Base-by-base conservation (phyloP, 1,139 yeast genomes). In the Debaryomyces psychrophilus region DNA sequence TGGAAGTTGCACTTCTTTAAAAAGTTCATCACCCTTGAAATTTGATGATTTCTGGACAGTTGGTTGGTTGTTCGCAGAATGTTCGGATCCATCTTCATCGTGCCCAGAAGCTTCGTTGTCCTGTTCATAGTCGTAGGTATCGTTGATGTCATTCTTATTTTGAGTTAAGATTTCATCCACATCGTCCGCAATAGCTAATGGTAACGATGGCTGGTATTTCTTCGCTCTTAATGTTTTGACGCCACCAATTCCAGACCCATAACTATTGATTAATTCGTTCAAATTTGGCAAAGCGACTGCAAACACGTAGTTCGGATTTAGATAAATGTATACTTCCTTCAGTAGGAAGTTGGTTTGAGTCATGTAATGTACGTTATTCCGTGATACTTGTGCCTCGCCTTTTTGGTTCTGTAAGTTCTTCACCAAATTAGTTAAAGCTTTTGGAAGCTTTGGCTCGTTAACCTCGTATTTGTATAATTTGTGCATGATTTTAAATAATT, bases 391-490 rank as follows among this genome's bases (percentile, higher is more conserved):
- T 25, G 58, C 55, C 44, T 67, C 73, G 1, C 78, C 79, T 44
- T 69, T 71, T 48, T 77, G 72, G 45, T 58, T 66, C 59, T 60
- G 59, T 37, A 69, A 60, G 14, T 56, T 50, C 49, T 69, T 73
- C 17, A 73, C 54, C n/a, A 65, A 49, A 51, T 68, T 73, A 7
- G 65, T 62, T 27, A 81, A 59, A 9, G 61, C 54, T 55, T 84
- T 85, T 17, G 82, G 72, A 39, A 85, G 67, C 52, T 81, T 82
- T 17, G 71, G 69, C 62, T 93, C 99, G 22, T 85, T 83, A 5
- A 90, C 82, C 61, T 93, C 99, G 55, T 90, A 88, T 44, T 88
- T 81, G 66, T 93, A 93, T 56, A 84, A 80, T 54, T 88, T 87
- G 48, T 65, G 58, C 35, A 85, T 78, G 1, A 84, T 81, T 58